phyloP scores from a whole-genome alignment of 192 early-diverging fungal genomes.

The Backusella tuberculispora region DNA sequence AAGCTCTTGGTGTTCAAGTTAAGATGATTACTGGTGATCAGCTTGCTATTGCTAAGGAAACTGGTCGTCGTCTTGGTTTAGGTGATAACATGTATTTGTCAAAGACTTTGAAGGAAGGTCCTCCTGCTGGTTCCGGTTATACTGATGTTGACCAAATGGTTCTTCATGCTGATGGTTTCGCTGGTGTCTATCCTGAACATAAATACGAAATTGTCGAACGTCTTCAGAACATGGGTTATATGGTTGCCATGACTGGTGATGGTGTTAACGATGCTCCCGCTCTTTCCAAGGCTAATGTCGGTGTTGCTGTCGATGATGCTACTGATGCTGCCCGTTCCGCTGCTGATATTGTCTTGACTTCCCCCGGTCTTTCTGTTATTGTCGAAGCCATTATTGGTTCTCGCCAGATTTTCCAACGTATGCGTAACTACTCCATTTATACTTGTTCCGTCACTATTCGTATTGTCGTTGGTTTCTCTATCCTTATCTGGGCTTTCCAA shows the following conservation, averaged over 20 bases:
- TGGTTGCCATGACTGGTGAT: slow-evolving; percentile 77
- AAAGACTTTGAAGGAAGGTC: slow-evolving; percentile 62
- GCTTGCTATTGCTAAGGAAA: slow-evolving; percentile 76
- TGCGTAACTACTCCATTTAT: slow-evolving; percentile 91
- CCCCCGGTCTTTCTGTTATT: slow-evolving; percentile 81
- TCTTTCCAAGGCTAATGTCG: slow-evolving; percentile 74
- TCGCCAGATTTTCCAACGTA: slow-evolving; percentile 95
- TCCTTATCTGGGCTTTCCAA: slow-evolving; percentile 75
- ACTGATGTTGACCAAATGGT: slow-evolving; percentile 62
- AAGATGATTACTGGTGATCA: slow-evolving; percentile 97
- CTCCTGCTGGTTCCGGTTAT: slow-evolving; percentile 62
- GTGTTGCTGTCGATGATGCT: slow-evolving; percentile 73
- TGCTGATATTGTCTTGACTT: slow-evolving; percentile 77
- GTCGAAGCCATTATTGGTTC: slow-evolving; percentile 92
- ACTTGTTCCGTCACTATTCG: slow-evolving; percentile 88
- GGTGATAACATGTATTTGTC: slow-evolving; percentile 74
- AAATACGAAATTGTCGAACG: slow-evolving; percentile 73
- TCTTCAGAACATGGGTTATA: slow-evolving; percentile 66
- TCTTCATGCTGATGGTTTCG: slow-evolving; percentile 69
- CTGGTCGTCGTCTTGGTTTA: slow-evolving; percentile 70
- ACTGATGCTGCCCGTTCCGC: slow-evolving; percentile 79
- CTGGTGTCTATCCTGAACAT: slow-evolving; percentile 68
- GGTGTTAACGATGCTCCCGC: slow-evolving; percentile 79
- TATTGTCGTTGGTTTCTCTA: slow-evolving; percentile 72
- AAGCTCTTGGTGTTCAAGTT: slow-evolving; percentile 75